Conservation (phyloP, 2,329 filamentous ascomycete genomes). For the Cladophialophora chaetospira region DNA sequence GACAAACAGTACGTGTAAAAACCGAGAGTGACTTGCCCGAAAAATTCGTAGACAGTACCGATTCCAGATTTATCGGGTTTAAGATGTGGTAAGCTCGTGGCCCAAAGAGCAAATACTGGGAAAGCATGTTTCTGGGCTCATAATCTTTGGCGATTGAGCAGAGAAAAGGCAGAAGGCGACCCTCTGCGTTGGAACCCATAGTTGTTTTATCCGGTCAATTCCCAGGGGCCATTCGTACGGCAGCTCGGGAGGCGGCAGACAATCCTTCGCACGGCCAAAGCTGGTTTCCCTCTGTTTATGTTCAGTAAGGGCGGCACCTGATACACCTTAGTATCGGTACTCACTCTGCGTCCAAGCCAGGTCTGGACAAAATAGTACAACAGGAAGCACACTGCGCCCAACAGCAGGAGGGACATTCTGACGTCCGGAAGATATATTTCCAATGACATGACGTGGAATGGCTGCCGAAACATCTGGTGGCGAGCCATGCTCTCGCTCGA, state of each 20-base stretch:
- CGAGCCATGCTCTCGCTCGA: no score
- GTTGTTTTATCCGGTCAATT: constrained; percentile 38
- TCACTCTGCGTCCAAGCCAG: no score
- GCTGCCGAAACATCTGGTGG: no score
- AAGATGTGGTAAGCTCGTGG: constrained; percentile 33
- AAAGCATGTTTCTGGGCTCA: constrained; percentile 37
- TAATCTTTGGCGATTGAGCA: constrained; percentile 37
- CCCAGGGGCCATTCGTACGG: constrained; percentile 40
- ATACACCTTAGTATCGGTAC: no score
- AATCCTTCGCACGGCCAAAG: constrained; percentile 33
- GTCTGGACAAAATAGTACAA: no score
- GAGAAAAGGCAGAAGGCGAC: constrained; percentile 35
- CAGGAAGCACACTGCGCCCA: no score
- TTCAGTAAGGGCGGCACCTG: no score
- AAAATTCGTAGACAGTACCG: constrained; percentile 29
- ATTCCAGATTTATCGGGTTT: constrained; percentile 37
- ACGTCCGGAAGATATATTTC: no score
- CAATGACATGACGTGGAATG: no score
- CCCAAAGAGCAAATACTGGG: constrained; percentile 36
- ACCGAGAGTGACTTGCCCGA: constrained; percentile 7
- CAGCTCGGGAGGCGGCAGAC: constrained; percentile 38
- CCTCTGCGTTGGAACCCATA: constrained; percentile 35
- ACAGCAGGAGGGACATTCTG: no score
- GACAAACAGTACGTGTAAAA: not conserved
- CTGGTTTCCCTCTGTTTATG: constrained; percentile 65